phyloP scores from a whole-genome alignment of 1,284 basidiomycete genomes.

The Cryptococcus sp. region DNA sequence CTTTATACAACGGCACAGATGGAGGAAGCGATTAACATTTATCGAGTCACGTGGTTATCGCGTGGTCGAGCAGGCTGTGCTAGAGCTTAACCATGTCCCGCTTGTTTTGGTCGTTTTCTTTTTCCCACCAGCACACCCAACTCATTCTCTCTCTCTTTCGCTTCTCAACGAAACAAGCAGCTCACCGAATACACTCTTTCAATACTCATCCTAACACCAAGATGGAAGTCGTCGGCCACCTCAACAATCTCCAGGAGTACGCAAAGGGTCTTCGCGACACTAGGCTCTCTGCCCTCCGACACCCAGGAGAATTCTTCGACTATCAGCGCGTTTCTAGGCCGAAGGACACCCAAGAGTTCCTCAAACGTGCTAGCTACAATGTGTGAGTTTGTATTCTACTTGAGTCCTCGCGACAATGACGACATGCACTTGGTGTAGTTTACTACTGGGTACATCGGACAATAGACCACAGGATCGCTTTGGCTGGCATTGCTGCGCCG shows the following conservation, averaged over 20 bases:
- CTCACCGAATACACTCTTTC: neutral
- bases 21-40: too few relatives aligned
- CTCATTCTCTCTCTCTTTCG: neutral
- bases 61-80: too few relatives aligned
- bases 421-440: neutral
- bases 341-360: slow-evolving; percentile 62
- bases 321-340: slow-evolving; percentile 76
- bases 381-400: slow-evolving; percentile 25
- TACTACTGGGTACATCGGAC: too few relatives aligned
- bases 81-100: too few relatives aligned
- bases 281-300: slow-evolving; percentile 75
- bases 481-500: too few relatives aligned
- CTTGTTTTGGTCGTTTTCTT: too few relatives aligned
- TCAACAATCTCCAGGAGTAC: slow-evolving; percentile 65
- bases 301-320: slow-evolving; percentile 79
- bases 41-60: too few relatives aligned
- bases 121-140: too few relatives aligned
- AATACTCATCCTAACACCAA: neutral
- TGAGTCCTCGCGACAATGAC: neutral
- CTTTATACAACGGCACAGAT: too few relatives aligned
- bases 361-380: slow-evolving; percentile 44
- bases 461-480: too few relatives aligned
- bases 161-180: neutral
- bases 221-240: slow-evolving; percentile 44
- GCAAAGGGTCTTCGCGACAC: slow-evolving; percentile 81